A percentile compares a stretch with the other conserved stretches of the same genome.
Conservation (phyloP, 1,139 yeast genomes). For the Suhomyces kunorum region DNA sequence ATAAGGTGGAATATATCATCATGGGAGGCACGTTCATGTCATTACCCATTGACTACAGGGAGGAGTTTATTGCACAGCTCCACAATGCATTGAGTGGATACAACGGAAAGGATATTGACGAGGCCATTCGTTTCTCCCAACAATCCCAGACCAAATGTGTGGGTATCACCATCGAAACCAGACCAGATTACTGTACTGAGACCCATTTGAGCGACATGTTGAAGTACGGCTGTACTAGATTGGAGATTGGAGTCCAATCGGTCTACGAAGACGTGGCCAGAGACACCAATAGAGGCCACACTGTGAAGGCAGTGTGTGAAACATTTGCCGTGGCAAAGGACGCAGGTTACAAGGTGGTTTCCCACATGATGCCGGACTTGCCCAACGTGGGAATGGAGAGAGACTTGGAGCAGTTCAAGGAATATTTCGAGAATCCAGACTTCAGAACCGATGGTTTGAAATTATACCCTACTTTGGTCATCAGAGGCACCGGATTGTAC, state of each 20-base stretch:
- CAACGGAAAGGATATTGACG: slow-evolving; percentile 84
- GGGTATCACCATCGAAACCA: slow-evolving; percentile 96
- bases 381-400: slow-evolving; percentile 99
- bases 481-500: slow-evolving; percentile 95
- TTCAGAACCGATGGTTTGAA: slow-evolving; percentile 97
- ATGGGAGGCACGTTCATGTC: slow-evolving; percentile 99
- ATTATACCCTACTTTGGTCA: slow-evolving; percentile 92
- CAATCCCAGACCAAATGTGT: slow-evolving; percentile 96
- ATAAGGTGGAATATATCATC: slow-evolving; percentile 93
- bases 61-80: slow-evolving; percentile 79
- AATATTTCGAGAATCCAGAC: slow-evolving; percentile 94
- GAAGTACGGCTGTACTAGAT: slow-evolving; percentile 92
- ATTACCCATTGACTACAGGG: slow-evolving; percentile 84
- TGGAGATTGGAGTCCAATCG: slow-evolving; percentile 96
- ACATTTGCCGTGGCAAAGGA: slow-evolving; percentile 95
- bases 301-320: slow-evolving; percentile 93
- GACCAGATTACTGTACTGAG: slow-evolving; percentile 98
- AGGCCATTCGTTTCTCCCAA: slow-evolving; percentile 87
- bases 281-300: slow-evolving; percentile 97
- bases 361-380: slow-evolving; percentile 99
- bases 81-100: slow-evolving; percentile 96
- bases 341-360: slow-evolving; percentile 96
- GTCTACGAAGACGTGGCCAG: slow-evolving; percentile 98
- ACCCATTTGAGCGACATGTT: slow-evolving; percentile 95
- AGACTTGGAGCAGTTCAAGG: slow-evolving; percentile 92